Evolutionary conservation across 306 rosid species (phyloP).

Genomic region (Calophaca sinica): DNA sequence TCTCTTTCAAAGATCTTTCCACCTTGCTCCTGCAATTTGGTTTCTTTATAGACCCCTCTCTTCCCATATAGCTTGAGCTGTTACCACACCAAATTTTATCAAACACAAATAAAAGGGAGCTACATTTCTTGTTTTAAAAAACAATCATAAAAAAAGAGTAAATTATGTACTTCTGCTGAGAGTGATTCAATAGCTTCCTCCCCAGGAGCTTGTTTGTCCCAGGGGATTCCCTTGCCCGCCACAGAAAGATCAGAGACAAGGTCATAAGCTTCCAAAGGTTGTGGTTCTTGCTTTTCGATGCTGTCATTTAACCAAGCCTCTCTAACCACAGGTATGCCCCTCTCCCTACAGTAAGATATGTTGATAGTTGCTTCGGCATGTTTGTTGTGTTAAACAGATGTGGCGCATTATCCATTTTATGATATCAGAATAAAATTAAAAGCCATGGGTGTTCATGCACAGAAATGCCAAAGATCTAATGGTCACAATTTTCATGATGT

Average conservation of each 20-base stretch:
- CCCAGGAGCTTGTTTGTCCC: conserved; percentile 84
- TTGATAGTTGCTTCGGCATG: neutral
- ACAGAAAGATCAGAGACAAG: conserved; percentile 75
- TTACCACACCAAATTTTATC: conserved; percentile 28
- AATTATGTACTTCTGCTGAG: conserved; percentile 64
- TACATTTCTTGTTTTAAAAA: neutral
- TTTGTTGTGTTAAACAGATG: no score
- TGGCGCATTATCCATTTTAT: no score
- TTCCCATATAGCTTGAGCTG: conserved; percentile 92
- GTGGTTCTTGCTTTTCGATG: conserved; percentile 82
- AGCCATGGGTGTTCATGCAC: no score
- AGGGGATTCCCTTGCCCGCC: conserved; percentile 75
- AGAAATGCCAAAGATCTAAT: no score
- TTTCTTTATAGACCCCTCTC: conserved; percentile 76
- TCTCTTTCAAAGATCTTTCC: conserved; percentile 73
- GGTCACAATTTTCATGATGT: no score
- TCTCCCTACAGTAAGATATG: conserved; percentile 59
- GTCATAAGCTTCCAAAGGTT: conserved; percentile 82
- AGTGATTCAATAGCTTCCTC: conserved; percentile 82
- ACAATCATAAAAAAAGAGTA: neutral
- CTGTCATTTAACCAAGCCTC: conserved; percentile 77
- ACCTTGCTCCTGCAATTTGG: conserved; percentile 72
- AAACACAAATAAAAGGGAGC: neutral
- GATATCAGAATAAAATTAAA: no score
- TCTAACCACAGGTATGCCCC: conserved; percentile 69